These are phyloP conservation scores for Fulvia fulva DNA, from an alignment of 2,329 filamentous ascomycete species.

Conservation along the genomic window DNA sequence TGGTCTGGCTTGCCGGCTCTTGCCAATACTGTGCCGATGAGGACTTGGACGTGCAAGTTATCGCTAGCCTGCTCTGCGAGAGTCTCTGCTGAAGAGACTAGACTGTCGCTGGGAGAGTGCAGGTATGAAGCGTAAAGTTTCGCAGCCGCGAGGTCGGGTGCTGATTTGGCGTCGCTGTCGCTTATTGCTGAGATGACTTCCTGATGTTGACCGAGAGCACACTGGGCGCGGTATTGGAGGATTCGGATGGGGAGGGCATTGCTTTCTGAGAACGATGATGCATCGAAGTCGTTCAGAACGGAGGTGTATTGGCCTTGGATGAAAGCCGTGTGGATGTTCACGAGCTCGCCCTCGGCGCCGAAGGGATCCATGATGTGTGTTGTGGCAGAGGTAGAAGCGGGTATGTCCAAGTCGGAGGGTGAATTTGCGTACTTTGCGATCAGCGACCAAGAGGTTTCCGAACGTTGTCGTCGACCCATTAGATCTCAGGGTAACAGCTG, in stretches of 20 bases:
- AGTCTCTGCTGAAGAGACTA: conserved; percentile 59
- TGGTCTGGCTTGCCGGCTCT: conserved; percentile 77
- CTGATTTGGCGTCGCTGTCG: conserved; percentile 54
- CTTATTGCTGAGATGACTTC: conserved; percentile 67
- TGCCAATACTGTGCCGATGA: conserved; percentile 78
- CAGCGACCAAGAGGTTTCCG: conserved; percentile 1
- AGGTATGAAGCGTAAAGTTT: conserved; percentile 67
- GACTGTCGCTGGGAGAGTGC: conserved; percentile 29
- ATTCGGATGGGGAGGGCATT: conserved; percentile 74
- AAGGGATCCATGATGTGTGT: conserved; percentile 55
- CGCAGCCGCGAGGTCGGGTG: conserved; percentile 71
- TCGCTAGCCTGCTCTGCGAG: conserved; percentile 64
- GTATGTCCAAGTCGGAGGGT: no score
- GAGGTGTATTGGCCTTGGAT: conserved; percentile 78
- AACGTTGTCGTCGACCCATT: background rate
- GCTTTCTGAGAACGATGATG: conserved; percentile 69
- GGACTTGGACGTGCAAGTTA: conserved; percentile 75
- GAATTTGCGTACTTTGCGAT: background rate
- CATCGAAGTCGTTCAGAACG: conserved; percentile 76
- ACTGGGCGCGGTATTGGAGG: conserved; percentile 74
- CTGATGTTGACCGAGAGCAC: conserved; percentile 74
- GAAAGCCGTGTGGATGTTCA: conserved; percentile 65
- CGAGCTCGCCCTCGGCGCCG: conserved; percentile 62
- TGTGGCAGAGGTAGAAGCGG: no score
- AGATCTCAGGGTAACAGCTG: background rate